Percentiles rank a stretch among this genome's conserved stretches.
Conservation (phyloP, 129 eudicot genomes). For the Lactuca saligna region DNA sequence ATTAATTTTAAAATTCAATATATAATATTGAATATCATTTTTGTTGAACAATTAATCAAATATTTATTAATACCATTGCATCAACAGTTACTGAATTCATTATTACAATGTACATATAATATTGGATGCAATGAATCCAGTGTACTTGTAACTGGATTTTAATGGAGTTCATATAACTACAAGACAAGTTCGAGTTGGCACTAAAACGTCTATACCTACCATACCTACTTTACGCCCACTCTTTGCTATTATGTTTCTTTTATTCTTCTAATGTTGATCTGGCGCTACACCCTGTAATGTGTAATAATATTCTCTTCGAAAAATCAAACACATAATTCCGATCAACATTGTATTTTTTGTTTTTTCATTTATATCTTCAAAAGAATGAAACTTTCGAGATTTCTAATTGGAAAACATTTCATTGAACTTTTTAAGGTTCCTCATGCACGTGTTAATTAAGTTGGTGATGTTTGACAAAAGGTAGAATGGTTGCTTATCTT, state of each 20-base stretch:
- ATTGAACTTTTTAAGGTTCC: too few relatives aligned
- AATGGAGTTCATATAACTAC: slow-evolving; percentile 13
- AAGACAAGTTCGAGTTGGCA: slow-evolving; percentile 26
- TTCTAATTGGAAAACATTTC: too few relatives aligned
- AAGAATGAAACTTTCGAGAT: too few relatives aligned
- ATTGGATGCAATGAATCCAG: slow-evolving; percentile 16
- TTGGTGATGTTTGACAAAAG: too few relatives aligned
- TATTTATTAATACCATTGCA: too few relatives aligned
- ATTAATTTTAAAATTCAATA: too few relatives aligned
- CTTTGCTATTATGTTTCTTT: slow-evolving; percentile 1
- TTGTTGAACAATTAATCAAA: neutral
- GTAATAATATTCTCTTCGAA: neutral
- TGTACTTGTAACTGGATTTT: slow-evolving; percentile 20
- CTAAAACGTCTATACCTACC: slow-evolving; percentile 18
- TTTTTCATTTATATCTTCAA: neutral
- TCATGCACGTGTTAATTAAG: too few relatives aligned
- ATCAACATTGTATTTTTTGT: neutral
- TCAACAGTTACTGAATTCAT: neutral
- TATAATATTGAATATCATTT: too few relatives aligned
- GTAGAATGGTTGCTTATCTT: too few relatives aligned
- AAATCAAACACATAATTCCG: neutral
- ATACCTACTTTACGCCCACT: slow-evolving; percentile 2
- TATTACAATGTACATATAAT: neutral
- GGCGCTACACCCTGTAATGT: slow-evolving; percentile 18
- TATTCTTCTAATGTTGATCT: neutral